Base-by-base conservation (phyloP, 495 filamentous ascomycete genomes). In the Xylaria sp. region DNA sequence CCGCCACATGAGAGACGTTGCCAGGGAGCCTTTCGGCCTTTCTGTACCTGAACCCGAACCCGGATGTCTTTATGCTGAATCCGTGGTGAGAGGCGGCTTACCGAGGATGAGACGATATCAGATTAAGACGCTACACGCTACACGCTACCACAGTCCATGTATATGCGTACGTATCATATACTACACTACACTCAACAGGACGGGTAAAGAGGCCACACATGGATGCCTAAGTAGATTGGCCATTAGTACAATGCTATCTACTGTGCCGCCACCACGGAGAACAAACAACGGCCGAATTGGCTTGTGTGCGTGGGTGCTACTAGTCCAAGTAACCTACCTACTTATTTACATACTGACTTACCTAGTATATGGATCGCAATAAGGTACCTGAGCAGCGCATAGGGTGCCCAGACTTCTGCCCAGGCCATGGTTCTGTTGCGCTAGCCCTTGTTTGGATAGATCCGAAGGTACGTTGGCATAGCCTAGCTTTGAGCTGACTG, bases 11-110 rank as follows among this genome's bases (percentile, higher is more conserved):
- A 41, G 59, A 62, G 59, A 62, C 37, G 35, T 29, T 59, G 57
- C 37, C 37, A 62, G 35, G 59, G 33, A 35, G 57, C 6, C 55
- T 21, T 19, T 33, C 29, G 55, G 33, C 29, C 55, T n/a, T 21
- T 40, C 31, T 37, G 24, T 55, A 31, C 33, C 31, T 59, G 57
- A 37, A 55, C 57, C 57, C 37, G 57, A 59, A 37, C 57, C 57
- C 57, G 57, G 59, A 24, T 43, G 37, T 43, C 35, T 43, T 43
- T 41, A 62, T 62, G 59, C 35, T 62, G 37, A 19, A 62, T 62
- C 35, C 59, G 35, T 35, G 31, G 37, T 43, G 19, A 24, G 59
- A 17, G 29, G 59, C 59, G 40, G 37, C 61, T 64, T 40, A 64
- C 61, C 26, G 37, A 48, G 6, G 41, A n/a, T 9, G 17, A 29